Evolutionary conservation across 2,329 filamentous ascomycete genomes (phyloP).

Genomic region (Apiospora malaysiana): DNA sequence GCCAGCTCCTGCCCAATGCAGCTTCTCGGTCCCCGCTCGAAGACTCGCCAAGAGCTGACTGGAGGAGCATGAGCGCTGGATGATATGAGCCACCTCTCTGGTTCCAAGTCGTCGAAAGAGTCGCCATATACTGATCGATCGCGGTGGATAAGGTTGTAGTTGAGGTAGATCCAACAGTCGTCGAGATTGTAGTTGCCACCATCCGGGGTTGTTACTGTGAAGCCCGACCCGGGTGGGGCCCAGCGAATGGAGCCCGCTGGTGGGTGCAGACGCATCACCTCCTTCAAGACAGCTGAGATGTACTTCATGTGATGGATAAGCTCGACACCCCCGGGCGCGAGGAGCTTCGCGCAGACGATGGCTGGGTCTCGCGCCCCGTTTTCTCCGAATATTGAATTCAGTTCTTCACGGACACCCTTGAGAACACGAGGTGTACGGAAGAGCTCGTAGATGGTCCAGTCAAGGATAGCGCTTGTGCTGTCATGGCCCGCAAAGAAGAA

Average conservation of each 20-base stretch:
- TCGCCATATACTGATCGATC: constrained; percentile 25
- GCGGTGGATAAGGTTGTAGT: constrained; percentile 25
- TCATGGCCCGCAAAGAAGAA: constrained; percentile 28
- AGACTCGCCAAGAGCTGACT: constrained; percentile 53
- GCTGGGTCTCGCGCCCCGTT: constrained; percentile 16
- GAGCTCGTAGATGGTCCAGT: constrained; percentile 25
- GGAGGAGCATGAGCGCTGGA: not conserved
- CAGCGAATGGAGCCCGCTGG: constrained; percentile 25
- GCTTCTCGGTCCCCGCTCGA: constrained; percentile 58
- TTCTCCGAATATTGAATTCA: not conserved
- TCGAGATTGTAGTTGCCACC: constrained; percentile 28
- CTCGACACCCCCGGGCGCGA: constrained; percentile 12
- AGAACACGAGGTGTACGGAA: constrained; percentile 24
- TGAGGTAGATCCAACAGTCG: constrained; percentile 28
- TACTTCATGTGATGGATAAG: constrained; percentile 26
- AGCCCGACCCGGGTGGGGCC: constrained; percentile 24
- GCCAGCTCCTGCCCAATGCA: constrained; percentile 65
- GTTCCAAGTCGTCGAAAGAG: constrained; percentile 18
- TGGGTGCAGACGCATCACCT: constrained; percentile 26
- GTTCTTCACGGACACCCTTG: constrained; percentile 11
- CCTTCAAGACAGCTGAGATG: constrained; percentile 27
- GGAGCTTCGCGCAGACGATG: constrained; percentile 19
- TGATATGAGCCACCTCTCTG: not conserved
- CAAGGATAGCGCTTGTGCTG: constrained; percentile 25
- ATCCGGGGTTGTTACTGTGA: constrained; percentile 26